These are phyloP conservation scores for Quercus berberidifolia DNA, from an alignment of 306 rosid species.

Conservation along the genomic window DNA sequence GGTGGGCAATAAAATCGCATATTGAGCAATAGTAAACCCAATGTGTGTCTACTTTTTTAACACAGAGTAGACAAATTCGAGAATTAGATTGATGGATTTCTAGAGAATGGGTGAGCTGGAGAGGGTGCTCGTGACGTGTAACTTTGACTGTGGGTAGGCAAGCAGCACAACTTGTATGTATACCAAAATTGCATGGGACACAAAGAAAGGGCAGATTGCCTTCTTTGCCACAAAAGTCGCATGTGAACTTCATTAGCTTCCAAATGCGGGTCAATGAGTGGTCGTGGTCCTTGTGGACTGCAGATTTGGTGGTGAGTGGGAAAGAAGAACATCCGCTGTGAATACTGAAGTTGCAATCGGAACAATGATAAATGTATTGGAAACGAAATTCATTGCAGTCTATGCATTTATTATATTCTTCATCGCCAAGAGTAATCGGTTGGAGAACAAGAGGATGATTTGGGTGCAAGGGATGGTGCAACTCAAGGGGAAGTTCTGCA, in stretches of 20 bases:
- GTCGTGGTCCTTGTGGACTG: not conserved
- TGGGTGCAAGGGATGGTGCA: too few relatives aligned
- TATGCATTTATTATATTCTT: too few relatives aligned
- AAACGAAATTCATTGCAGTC: too few relatives aligned
- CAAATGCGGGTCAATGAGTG: not conserved
- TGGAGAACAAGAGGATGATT: not conserved
- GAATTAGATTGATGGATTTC: not conserved
- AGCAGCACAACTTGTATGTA: not conserved
- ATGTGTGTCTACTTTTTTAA: not conserved
- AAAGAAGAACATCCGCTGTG: not conserved
- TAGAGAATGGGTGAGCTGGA: not conserved
- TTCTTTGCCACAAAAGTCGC: not conserved
- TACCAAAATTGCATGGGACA: not conserved
- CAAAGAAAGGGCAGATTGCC: not conserved
- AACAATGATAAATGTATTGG: not conserved
- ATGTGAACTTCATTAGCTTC: not conserved
- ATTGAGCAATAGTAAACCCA: not conserved
- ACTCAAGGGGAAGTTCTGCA: too few relatives aligned
- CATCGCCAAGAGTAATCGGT: fast-evolving
- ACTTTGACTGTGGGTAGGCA: not conserved
- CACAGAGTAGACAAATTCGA: not conserved
- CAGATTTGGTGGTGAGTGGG: not conserved
- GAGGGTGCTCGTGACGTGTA: not conserved
- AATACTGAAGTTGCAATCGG: not conserved
- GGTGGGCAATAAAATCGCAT: not conserved